These are phyloP conservation scores for Lipomyces yamadae DNA, from an alignment of 805 yeast species.

Conservation along the genomic window DNA sequence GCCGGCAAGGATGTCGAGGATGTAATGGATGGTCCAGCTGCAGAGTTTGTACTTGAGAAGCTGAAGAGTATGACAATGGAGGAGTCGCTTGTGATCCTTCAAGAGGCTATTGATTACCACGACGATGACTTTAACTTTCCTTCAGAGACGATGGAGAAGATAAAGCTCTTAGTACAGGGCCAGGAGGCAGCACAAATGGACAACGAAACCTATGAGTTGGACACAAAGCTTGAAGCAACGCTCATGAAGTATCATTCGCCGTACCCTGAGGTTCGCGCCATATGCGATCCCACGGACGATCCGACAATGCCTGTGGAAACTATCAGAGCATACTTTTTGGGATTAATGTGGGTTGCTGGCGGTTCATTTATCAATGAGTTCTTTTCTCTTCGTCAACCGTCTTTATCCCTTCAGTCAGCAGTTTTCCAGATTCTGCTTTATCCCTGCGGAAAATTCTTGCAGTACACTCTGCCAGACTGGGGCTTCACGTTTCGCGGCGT, in stretches of 20 bases:
- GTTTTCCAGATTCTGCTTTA: conserved; percentile 68
- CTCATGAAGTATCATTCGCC: conserved; percentile 45
- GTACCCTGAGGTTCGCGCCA: conserved; percentile 70
- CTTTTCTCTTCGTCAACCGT: conserved; percentile 63
- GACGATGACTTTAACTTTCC: conserved; percentile 57
- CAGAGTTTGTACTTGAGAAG: conserved; percentile 24
- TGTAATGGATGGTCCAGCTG: conserved; percentile 1
- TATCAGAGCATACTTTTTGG: conserved; percentile 57
- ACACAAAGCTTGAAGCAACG: conserved; percentile 43
- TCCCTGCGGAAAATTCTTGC: conserved; percentile 57
- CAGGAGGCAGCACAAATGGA: conserved; percentile 37
- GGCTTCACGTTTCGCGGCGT: conserved; percentile 42
- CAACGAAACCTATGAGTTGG: conserved; percentile 26
- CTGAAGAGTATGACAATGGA: conserved; percentile 38
- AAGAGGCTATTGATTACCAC: conserved; percentile 51
- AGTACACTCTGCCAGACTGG: conserved; percentile 24
- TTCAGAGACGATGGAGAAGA: conserved; percentile 46
- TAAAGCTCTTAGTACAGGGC: conserved; percentile 44
- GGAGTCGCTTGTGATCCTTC: conserved; percentile 51
- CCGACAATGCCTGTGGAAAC: conserved; percentile 54
- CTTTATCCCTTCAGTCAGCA: conserved; percentile 60
- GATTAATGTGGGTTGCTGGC: conserved; percentile 57
- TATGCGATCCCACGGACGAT: conserved; percentile 61
- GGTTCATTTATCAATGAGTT: conserved; percentile 65
- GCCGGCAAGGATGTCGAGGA: conserved; percentile 4